Evolutionary conservation across 2,329 filamentous ascomycete species (phyloP), one percentile per base, ranked within the genome.

Genomic region (Elsinoe perseae): DNA sequence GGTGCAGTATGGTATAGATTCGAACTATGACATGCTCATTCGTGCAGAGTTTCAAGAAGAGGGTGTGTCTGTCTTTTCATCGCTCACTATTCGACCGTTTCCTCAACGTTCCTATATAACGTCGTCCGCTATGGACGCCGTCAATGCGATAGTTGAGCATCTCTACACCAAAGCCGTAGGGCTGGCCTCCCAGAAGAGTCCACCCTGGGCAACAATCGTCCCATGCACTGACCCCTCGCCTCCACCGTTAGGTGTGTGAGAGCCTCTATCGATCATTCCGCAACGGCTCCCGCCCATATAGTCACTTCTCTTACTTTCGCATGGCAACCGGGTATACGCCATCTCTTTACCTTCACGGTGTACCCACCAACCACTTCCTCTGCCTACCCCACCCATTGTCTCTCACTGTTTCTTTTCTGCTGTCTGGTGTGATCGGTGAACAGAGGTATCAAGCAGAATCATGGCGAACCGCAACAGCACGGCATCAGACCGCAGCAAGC

Each of bases 191-290:
- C 30, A 34, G 32, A 38, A 25, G 14, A 56, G 23, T 34, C 38
- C 53, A 40, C 23, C 21, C 28, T 42, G 53, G 38, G 53, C 40
- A 44, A 56, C 38, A n/a, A 46, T 32, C 53, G 30, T 27, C 52
- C 52, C 27, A 34, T 43, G 53, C 53, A 46, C 23, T 46, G 53
- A 25, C 53, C 42, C 38, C 38, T 42, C 52, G 14, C 25, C 53
- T 25, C 10, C 28, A 21, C 53, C 53, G 53, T 56, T 56, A 52
- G 25, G 16, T 25, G 42, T 28, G 20, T 16, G 36, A 25, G 30
- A 44, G 53, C 53, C 53, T 56, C 53, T 56, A 56, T 56, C 53
- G 53, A 56, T 56, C 53, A 28, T 16, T 56, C 28, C 28, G 21
- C 38, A 56, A 56, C 53, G 53, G 48, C 27, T 23, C 20, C 40